phyloP scores from a whole-genome alignment of 257 asterid species.

The Capsicum rhomboideum region DNA sequence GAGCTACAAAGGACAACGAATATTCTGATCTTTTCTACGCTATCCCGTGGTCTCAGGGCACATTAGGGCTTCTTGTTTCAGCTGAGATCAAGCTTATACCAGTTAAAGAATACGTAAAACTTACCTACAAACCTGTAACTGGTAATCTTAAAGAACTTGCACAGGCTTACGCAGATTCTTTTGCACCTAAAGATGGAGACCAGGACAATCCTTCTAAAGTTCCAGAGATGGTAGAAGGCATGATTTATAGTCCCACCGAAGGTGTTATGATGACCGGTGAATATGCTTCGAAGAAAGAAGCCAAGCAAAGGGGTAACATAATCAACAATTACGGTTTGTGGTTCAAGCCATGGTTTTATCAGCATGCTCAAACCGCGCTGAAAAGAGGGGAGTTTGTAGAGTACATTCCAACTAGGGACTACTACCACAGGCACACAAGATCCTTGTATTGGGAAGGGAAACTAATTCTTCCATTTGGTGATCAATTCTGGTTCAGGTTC shows the following conservation, averaged over 20 bases:
- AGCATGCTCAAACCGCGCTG: not conserved
- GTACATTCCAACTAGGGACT: conserved; percentile 5
- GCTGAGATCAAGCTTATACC: conserved; percentile 96
- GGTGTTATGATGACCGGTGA: conserved; percentile 40
- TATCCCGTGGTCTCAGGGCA: conserved; percentile 97
- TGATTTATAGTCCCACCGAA: conserved; percentile 1
- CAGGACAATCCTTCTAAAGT: conserved; percentile 52
- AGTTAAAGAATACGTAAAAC: conserved; percentile 35
- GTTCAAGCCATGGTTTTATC: conserved; percentile 3
- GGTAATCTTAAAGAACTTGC: conserved; percentile 60
- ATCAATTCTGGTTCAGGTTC: conserved; percentile 32
- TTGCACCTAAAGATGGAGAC: not conserved
- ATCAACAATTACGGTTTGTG: conserved; percentile 47
- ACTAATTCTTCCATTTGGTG: conserved; percentile 81
- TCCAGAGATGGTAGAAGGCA: conserved; percentile 76
- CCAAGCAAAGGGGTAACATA: conserved; percentile 70
- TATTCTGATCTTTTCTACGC: conserved; percentile 83
- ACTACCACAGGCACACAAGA: conserved; percentile 4
- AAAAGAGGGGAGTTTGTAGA: not conserved
- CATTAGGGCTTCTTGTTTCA: conserved; percentile 81
- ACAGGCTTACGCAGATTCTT: not conserved
- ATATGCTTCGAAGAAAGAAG: conserved; percentile 83
- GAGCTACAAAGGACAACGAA: conserved; percentile 31
- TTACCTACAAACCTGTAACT: conserved; percentile 48
- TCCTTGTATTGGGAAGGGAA: conserved; percentile 75